phyloP scores from a whole-genome alignment of 192 early-diverging fungal species.

The Radiomyces spectabilis region DNA sequence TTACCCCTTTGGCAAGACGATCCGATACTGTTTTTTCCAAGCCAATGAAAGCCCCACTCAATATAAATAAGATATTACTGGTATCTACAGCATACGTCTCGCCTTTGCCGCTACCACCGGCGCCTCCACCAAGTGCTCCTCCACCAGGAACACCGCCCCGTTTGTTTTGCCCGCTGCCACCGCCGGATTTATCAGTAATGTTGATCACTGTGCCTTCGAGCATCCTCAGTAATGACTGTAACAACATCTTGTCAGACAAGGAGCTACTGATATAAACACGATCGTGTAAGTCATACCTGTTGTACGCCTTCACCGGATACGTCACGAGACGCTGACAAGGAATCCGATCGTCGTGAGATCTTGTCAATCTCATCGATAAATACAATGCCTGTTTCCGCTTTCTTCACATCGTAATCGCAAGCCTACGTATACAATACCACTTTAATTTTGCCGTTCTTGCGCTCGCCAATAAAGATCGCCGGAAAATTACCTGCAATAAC shows the following conservation, averaged over 20 bases:
- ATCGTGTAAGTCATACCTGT: slow-evolving; percentile 32
- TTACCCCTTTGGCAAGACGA: slow-evolving; percentile 60
- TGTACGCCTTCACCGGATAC: slow-evolving; percentile 93
- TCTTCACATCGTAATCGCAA: slow-evolving; percentile 79
- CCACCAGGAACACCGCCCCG: not conserved
- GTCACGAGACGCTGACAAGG: slow-evolving; percentile 67
- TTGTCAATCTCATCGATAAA: slow-evolving; percentile 94
- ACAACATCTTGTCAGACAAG: too few relatives aligned
- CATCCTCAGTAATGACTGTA: slow-evolving; percentile 66
- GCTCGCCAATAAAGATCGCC: not conserved
- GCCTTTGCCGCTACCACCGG: slow-evolving; percentile 40
- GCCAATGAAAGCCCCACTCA: slow-evolving; percentile 84
- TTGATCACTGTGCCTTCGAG: slow-evolving; percentile 86
- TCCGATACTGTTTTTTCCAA: slow-evolving; percentile 77
- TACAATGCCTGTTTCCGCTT: slow-evolving; percentile 81
- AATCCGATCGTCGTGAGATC: slow-evolving; percentile 73
- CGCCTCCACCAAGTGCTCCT: not conserved
- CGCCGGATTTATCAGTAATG: slow-evolving; percentile 72
- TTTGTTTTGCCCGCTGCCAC: slow-evolving; percentile 23
- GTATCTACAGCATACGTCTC: slow-evolving; percentile 82
- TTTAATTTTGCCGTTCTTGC: too few relatives aligned
- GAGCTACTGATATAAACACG: not conserved
- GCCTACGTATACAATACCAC: slow-evolving; percentile 36
- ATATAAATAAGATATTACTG: slow-evolving; percentile 83
- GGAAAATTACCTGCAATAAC: slow-evolving; percentile 52